Evolutionary conservation across 192 early-diverging fungal species (phyloP).

Genomic region (Irineochytrium annulatum): DNA sequence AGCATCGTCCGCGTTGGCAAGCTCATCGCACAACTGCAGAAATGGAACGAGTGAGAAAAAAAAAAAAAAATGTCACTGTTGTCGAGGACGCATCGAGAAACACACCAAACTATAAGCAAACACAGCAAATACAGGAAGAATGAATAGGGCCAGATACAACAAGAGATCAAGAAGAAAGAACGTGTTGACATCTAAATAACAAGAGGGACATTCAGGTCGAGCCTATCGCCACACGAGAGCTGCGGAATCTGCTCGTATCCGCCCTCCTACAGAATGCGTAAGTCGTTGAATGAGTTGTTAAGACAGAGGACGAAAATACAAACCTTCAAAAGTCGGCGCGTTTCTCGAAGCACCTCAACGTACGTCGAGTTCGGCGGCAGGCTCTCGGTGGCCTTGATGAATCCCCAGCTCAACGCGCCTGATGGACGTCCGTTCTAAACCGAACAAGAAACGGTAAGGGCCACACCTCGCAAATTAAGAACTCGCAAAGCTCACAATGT

Average conservation of each 20-base stretch:
- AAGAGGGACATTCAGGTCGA: slow-evolving; percentile 52
- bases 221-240: slow-evolving; percentile 60
- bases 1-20: too few relatives aligned
- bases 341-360: slow-evolving; percentile 28
- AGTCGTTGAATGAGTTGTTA: too few relatives aligned
- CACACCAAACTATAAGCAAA: too few relatives aligned
- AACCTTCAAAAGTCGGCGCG: slow-evolving; percentile 7
- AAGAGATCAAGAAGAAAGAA: too few relatives aligned
- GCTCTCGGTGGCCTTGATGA: slow-evolving; percentile 21
- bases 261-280: slow-evolving; percentile 42
- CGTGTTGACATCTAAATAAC: slow-evolving; percentile 19
- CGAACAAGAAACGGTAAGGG: neutral
- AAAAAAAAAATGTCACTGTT: too few relatives aligned
- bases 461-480: neutral
- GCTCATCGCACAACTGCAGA: too few relatives aligned
- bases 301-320: too few relatives aligned
- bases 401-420: slow-evolving; percentile 46
- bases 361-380: slow-evolving; percentile 20
- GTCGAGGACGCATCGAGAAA: too few relatives aligned
- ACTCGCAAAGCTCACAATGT: slow-evolving; percentile 13
- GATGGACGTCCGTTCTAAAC: slow-evolving; percentile 8
- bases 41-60: too few relatives aligned
- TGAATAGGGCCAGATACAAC: too few relatives aligned
- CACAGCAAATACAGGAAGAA: too few relatives aligned
- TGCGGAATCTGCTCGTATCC: slow-evolving; percentile 80